Conservation (phyloP, 2,329 filamentous ascomycete genomes). For the Fusarium nygamai region DNA sequence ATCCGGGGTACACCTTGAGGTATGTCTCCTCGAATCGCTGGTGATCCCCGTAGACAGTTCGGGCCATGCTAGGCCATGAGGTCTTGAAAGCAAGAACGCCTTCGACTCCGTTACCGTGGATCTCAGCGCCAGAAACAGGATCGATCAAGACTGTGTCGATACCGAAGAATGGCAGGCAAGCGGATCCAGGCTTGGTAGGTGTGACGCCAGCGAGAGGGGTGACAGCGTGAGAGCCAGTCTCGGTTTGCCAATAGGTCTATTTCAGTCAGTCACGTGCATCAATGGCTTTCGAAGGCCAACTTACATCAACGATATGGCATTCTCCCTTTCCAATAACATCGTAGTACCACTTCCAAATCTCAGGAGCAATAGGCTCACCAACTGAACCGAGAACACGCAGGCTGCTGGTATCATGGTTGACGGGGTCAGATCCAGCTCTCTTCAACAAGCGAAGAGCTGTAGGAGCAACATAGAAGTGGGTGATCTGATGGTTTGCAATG, state of each 20-base stretch:
- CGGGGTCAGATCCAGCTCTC: conserved; percentile 87
- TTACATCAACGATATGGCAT: conserved; percentile 88
- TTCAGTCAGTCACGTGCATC: not conserved
- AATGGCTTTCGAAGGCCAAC: conserved; percentile 39
- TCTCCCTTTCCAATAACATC: conserved; percentile 89
- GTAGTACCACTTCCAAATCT: conserved; percentile 98
- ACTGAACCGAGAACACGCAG: conserved; percentile 89
- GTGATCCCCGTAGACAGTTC: conserved; percentile 95
- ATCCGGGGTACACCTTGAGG: conserved; percentile 92
- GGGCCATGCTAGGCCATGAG: conserved; percentile 94
- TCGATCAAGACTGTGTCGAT: conserved; percentile 95
- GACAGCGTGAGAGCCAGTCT: conserved; percentile 93
- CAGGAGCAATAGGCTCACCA: conserved; percentile 94
- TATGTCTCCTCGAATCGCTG: conserved; percentile 98
- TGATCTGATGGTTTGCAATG: conserved; percentile 87
- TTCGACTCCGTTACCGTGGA: conserved; percentile 90
- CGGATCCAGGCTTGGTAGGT: conserved; percentile 91
- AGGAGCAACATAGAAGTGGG: conserved; percentile 95
- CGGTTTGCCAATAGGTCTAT: conserved; percentile 98
- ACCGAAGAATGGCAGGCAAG: conserved; percentile 95
- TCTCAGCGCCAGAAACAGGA: conserved; percentile 87
- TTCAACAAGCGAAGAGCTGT: conserved; percentile 90
- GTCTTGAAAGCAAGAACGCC: conserved; percentile 94
- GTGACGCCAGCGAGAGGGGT: conserved; percentile 89
- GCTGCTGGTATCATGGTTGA: conserved; percentile 78